A percentile compares a stretch with the other conserved stretches of the same genome.
phyloP scores from a whole-genome alignment of 176 grass and related monocot species.

The Rhynchospora breviuscula region DNA sequence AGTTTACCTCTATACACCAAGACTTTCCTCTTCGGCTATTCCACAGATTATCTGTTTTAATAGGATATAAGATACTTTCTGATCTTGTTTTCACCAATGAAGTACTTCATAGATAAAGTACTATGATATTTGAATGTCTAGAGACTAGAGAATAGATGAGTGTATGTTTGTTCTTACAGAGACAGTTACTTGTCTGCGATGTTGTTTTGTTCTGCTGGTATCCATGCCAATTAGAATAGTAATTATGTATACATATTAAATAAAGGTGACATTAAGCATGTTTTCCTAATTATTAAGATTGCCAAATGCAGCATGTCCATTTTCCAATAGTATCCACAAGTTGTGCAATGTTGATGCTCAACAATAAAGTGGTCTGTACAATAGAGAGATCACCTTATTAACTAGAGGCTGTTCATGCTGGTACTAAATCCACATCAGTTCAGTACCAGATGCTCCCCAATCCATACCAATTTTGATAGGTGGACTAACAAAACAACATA shows the following conservation, averaged over 20 bases:
- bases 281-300: not conserved
- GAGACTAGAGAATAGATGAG: not conserved
- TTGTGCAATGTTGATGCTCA: not conserved
- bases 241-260: not conserved
- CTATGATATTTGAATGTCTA: not conserved
- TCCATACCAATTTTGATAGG: not conserved
- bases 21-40: not conserved
- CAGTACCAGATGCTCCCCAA: not conserved
- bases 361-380: not conserved
- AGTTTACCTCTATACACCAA: conserved; percentile 4
- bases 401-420: not conserved
- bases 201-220: not conserved
- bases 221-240: not conserved
- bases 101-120: not conserved
- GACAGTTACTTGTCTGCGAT: not conserved
- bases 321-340: not conserved
- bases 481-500: not conserved
- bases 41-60: not conserved
- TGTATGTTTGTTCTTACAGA: not conserved
- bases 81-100: not conserved
- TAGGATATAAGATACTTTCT: not conserved
- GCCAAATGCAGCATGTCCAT: not conserved
- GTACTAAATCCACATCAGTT: not conserved
- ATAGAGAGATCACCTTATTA: not conserved
- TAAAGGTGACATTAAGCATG: not conserved